phyloP scores from a whole-genome alignment of 1,139 yeast genomes.

The Lodderomyces jiufengensis region DNA sequence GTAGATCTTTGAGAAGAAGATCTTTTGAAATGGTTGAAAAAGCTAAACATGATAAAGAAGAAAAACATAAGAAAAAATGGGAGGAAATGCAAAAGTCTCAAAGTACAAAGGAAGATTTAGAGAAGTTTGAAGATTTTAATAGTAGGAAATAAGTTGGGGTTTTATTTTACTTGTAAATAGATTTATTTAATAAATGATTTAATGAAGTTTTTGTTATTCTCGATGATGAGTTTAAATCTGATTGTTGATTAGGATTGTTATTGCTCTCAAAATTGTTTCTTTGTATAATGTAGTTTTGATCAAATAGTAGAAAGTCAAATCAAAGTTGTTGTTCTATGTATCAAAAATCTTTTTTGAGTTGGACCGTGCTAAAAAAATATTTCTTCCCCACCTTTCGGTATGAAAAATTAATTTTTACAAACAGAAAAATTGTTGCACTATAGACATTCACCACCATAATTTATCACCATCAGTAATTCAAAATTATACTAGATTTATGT shows the following conservation, averaged over 20 bases:
- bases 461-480: too few species aligned
- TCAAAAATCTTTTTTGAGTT: too few species aligned
- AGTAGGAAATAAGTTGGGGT: slow-evolving; percentile 7
- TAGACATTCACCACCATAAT: too few species aligned
- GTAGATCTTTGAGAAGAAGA: slow-evolving; percentile 66
- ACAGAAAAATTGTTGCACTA: not conserved
- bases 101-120: slow-evolving; percentile 19
- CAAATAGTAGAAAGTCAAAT: too few species aligned
- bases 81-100: slow-evolving; percentile 14
- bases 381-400: slow-evolving; percentile 6
- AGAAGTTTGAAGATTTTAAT: slow-evolving; percentile 26
- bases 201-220: not conserved
- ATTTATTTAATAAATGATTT: not conserved
- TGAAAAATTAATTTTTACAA: slow-evolving; percentile 1
- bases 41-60: slow-evolving; percentile 54
- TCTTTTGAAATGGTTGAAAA: slow-evolving; percentile 58
- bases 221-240: not conserved
- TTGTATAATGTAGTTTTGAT: too few species aligned
- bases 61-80: slow-evolving; percentile 29
- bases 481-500: too few species aligned
- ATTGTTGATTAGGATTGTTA: too few species aligned
- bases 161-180: slow-evolving; percentile 8
- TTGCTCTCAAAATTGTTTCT: too few species aligned
- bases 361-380: too few species aligned
- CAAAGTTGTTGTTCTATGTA: too few species aligned